Conservation (phyloP, 148 eudicot species). For the Chenopodium berlandieri region DNA sequence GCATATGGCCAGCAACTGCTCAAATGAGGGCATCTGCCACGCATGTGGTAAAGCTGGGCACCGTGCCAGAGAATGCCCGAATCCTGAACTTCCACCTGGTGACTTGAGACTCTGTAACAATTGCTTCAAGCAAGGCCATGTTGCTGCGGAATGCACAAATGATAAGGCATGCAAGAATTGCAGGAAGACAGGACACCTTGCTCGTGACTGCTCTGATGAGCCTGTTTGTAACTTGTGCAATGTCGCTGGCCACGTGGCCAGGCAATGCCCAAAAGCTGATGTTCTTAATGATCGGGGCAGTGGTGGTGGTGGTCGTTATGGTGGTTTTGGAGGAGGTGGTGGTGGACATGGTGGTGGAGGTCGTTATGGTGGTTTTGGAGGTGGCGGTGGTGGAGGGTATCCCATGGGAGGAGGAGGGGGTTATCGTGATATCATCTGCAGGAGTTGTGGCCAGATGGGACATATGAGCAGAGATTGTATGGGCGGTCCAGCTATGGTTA, state of each 20-base stretch:
- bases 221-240: constrained; percentile 91
- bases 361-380: constrained; percentile 28
- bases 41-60: constrained; percentile 97
- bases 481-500: constrained; percentile 47
- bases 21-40: constrained; percentile 95
- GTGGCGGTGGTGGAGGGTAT: constrained; percentile 22
- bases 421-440: constrained; percentile 61
- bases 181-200: constrained; percentile 83
- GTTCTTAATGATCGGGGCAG: constrained; percentile 45
- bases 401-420: constrained; percentile 50
- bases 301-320: constrained; percentile 31
- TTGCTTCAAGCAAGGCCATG: constrained; percentile 94
- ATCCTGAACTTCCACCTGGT: constrained; percentile 79
- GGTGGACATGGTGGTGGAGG: constrained; percentile 11
- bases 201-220: constrained; percentile 67
- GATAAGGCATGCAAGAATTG: constrained; percentile 98
- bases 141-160: constrained; percentile 81
- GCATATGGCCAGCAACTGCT: constrained; percentile 82
- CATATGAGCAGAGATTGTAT: constrained; percentile 93
- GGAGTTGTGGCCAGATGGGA: constrained; percentile 83
- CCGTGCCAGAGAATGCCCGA: constrained; percentile 82
- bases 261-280: constrained; percentile 66
- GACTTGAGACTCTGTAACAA: constrained; percentile 92
- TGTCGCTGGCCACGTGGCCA: constrained; percentile 72
- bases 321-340: constrained; percentile 31